Conservation (phyloP, 2,329 filamentous ascomycete genomes). For the Neopestalotiopsis rosae region DNA sequence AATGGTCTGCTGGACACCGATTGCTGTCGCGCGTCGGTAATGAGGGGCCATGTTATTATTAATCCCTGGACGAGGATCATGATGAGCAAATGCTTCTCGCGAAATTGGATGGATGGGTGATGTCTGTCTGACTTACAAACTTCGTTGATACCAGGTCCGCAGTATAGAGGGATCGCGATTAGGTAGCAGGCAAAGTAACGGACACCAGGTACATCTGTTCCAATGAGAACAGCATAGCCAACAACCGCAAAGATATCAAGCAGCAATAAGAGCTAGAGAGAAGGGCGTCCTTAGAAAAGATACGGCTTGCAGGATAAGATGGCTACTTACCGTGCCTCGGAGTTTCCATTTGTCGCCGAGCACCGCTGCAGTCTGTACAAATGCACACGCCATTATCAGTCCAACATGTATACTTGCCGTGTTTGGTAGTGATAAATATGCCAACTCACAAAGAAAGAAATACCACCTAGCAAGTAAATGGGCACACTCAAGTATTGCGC, state of each 20-base stretch:
- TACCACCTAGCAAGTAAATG: conserved; percentile 67
- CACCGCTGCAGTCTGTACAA: background rate
- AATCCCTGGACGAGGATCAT: conserved; percentile 29
- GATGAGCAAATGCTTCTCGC: background rate
- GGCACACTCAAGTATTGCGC: conserved; percentile 73
- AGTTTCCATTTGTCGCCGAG: background rate
- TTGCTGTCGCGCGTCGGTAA: conserved; percentile 67
- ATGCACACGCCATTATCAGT: background rate
- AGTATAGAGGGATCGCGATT: conserved; percentile 65
- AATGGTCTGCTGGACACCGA: conserved; percentile 64
- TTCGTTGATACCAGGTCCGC: conserved; percentile 40
- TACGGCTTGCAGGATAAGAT: background rate
- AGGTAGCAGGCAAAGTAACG: conserved; percentile 68
- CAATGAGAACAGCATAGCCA: conserved; percentile 64
- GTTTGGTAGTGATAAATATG: conserved; percentile 28
- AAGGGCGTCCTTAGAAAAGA: conserved; percentile 31
- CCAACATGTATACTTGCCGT: background rate
- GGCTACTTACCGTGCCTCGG: background rate
- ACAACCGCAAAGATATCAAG: conserved; percentile 60
- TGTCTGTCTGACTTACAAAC: conserved; percentile 31
- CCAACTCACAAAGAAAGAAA: conserved; percentile 63
- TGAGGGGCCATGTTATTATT: conserved; percentile 67
- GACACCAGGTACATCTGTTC: conserved; percentile 55
- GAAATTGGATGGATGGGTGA: background rate
- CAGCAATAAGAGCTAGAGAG: conserved; percentile 63